These are phyloP conservation scores for Orychophragmus violaceus DNA, from an alignment of 345 rosid genomes.

Conservation along the genomic window DNA sequence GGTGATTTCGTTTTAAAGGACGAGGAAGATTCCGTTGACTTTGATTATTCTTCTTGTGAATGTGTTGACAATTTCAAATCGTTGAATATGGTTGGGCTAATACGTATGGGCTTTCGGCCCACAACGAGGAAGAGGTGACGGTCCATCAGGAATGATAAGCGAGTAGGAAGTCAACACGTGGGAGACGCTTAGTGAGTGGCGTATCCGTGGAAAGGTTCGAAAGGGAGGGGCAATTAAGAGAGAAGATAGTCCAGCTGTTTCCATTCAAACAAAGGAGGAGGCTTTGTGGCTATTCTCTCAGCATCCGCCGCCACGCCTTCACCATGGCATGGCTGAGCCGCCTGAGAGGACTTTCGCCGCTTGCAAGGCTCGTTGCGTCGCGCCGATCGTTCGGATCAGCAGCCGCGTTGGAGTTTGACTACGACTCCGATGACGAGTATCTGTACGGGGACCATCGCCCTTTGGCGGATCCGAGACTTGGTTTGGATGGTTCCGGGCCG, in stretches of 20 bases:
- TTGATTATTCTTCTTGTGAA: slow-evolving; percentile 18
- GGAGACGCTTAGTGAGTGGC: slow-evolving; percentile 28
- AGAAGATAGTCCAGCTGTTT: not conserved
- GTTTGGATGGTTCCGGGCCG: slow-evolving; percentile 36
- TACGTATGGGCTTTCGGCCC: not conserved
- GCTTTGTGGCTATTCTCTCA: no score
- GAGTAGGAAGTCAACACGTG: no score
- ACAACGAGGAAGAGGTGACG: no score
- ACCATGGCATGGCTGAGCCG: slow-evolving; percentile 63
- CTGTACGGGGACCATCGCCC: no score
- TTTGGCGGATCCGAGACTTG: slow-evolving; percentile 24
- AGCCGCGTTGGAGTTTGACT: slow-evolving; percentile 47
- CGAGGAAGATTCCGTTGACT: slow-evolving; percentile 8
- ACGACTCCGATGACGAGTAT: slow-evolving; percentile 48
- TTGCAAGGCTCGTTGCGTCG: slow-evolving; percentile 5
- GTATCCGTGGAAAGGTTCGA: slow-evolving; percentile 10
- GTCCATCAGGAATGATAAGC: no score
- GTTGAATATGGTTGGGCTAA: slow-evolving; percentile 4
- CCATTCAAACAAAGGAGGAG: not conserved
- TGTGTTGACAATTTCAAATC: not conserved
- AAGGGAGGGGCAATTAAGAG: slow-evolving; percentile 1
- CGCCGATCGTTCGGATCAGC: slow-evolving; percentile 58
- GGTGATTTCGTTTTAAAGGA: not conserved
- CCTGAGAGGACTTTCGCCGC: slow-evolving; percentile 28
- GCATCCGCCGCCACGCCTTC: slow-evolving; percentile 37